Conservation (phyloP, 139 green algal genomes). For the Chlorella vulgaris region DNA sequence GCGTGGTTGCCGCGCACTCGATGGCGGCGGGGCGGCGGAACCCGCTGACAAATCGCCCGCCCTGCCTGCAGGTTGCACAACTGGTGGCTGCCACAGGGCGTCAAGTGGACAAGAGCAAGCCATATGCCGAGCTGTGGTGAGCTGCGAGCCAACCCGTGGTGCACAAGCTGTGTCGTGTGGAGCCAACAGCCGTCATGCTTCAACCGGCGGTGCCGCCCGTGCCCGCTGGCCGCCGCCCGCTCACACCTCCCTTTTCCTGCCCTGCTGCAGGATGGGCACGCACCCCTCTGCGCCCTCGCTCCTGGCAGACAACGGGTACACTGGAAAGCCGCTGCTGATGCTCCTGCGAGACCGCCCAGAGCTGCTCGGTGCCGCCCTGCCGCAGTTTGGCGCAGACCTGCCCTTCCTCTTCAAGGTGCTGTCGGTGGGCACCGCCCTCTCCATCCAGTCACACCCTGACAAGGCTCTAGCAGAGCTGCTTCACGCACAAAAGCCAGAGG, state of each 20-base stretch:
- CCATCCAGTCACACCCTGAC: constrained; percentile 98
- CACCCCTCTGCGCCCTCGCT: constrained; percentile 87
- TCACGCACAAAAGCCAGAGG: constrained; percentile 78
- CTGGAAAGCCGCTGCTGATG: constrained; percentile 50
- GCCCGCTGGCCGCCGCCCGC: no score
- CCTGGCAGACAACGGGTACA: constrained; percentile 46
- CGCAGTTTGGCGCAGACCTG: constrained; percentile 77
- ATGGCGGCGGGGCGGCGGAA: no score
- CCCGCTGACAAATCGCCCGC: no score
- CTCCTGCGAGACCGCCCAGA: constrained; percentile 74
- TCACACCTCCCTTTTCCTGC: neutral
- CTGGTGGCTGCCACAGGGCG: constrained; percentile 69
- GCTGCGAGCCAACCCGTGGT: neutral
- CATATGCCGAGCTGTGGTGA: constrained; percentile 96
- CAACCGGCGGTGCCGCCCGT: no score
- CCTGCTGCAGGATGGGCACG: constrained; percentile 86
- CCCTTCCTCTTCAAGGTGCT: constrained; percentile 99
- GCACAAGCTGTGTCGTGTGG: neutral
- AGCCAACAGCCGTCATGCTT: neutral
- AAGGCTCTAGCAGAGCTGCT: constrained; percentile 91
- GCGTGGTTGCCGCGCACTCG: no score
- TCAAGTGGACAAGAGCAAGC: constrained; percentile 68
- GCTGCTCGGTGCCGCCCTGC: constrained; percentile 69
- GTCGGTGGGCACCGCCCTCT: constrained; percentile 93
- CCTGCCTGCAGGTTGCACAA: constrained; percentile 71